Conservation (phyloP, 768 basidiomycete species). For the Leccinum boreale region DNA sequence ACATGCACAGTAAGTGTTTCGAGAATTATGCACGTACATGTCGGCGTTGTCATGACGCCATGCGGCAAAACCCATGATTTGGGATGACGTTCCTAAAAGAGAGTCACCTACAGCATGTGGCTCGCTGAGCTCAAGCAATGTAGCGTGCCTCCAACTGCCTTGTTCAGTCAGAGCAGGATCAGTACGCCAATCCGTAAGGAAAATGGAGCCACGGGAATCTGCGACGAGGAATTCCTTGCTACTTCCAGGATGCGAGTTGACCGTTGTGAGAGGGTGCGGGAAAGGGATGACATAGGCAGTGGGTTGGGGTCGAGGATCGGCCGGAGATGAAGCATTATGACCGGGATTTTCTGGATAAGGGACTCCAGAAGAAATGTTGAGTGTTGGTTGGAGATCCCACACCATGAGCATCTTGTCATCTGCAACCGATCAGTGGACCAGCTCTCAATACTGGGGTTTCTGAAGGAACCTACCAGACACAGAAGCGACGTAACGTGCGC, state of each 20-base stretch:
- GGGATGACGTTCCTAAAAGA: conserved; percentile 41
- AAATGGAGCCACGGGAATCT: conserved; percentile 70
- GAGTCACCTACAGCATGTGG: conserved; percentile 59
- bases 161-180: conserved; percentile 55
- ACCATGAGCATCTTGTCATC: conserved; percentile 85
- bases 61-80: conserved; percentile 57
- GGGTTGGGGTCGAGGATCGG: conserved; percentile 54
- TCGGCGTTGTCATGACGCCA: conserved; percentile 72
- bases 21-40: conserved; percentile 50
- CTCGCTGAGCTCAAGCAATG: conserved; percentile 69
- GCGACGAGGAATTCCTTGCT: conserved; percentile 80
- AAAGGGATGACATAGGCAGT: conserved; percentile 76
- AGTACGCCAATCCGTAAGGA: conserved; percentile 79
- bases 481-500: conserved; percentile 71
- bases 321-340: conserved; percentile 28
- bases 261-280: conserved; percentile 64
- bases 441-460: background rate
- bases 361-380: conserved; percentile 40
- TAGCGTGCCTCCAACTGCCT: conserved; percentile 58
- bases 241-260: conserved; percentile 66
- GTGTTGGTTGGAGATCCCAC: conserved; percentile 73
- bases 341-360: conserved; percentile 33
- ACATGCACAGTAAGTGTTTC: background rate
- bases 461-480: conserved; percentile 55
- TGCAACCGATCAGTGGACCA: conserved; percentile 24